Base-by-base conservation (phyloP, 1,284 basidiomycete species). In the Ustilago trichophora region DNA sequence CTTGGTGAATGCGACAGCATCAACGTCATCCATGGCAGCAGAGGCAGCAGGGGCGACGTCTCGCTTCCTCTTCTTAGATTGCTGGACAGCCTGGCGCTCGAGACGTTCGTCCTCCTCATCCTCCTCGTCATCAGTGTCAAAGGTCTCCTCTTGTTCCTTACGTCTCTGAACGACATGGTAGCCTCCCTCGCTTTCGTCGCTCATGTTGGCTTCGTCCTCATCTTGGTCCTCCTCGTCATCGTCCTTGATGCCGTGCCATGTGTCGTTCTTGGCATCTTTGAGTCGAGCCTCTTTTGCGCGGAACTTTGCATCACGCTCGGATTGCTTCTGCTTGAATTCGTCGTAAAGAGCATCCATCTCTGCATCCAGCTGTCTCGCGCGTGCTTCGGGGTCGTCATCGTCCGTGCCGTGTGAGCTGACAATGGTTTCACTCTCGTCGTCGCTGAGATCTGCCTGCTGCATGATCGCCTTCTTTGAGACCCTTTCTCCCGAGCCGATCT, bases 311-410 rank as follows among this genome's bases (percentile, higher is more conserved):
- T 98, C 94, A 48, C 88, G 86, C 79, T 94, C 92, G 53, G 87
- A 86, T 84, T 92, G 83, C 58, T 90, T 87, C 49, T 89, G 88
- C 80, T 88, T 90, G 83, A 97, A 98, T 33, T 88, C 86, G 72
- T 93, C 89, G 83, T 98, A 98, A 72, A 97, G 83, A 6, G 86
- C 88, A 77, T 98, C 93, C 65, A 98, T 84, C 75, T 93, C 90
- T 26, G 85, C 88, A 82, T 98, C 95, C 21, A 98, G 85, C 9
- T 64, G 59, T 3, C 49, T 47, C 12, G 81, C 21, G 65, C 85
- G n/a, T 75, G 83, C 19, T 88, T 84, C 81, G 86, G 89, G 77
- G 79, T 82, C 81, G 26, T 82, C 82, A 11, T 67, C 53, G 19
- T 69, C 68, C 21, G 66, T 83, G 71, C 91, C 88, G 59, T 91